These are phyloP conservation scores for Alternaria burnsii DNA, from an alignment of 2,329 filamentous ascomycete species.

Conservation along the genomic window DNA sequence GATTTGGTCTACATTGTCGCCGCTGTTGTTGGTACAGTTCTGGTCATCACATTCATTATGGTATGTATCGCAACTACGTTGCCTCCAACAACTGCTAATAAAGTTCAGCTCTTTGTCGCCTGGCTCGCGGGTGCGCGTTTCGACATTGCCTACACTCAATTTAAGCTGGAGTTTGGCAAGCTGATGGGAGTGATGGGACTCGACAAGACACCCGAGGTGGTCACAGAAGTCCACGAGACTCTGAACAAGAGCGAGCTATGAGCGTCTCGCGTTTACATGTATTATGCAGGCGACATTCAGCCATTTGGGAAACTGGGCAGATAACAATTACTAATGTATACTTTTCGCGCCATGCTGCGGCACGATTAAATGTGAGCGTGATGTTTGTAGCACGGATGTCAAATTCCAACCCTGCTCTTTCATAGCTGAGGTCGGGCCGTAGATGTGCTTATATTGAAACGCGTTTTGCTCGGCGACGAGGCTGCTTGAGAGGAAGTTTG, in stretches of 20 bases:
- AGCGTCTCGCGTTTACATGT: slow-evolving; percentile 36
- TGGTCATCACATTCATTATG: slow-evolving; percentile 79
- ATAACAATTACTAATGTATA: slow-evolving; percentile 38
- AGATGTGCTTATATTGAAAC: slow-evolving; percentile 76
- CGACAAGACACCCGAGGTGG: slow-evolving; percentile 19
- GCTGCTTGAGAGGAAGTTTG: slow-evolving; percentile 24
- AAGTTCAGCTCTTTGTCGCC: slow-evolving; percentile 73
- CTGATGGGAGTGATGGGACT: slow-evolving; percentile 32
- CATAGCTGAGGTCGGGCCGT: slow-evolving; percentile 96
- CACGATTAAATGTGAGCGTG: slow-evolving; percentile 5
- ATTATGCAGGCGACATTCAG: slow-evolving; percentile 38
- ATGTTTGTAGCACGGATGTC: slow-evolving; percentile 91
- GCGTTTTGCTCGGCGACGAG: slow-evolving; percentile 43
- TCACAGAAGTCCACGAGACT: slow-evolving; percentile 32
- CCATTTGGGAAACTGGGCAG: slow-evolving; percentile 22
- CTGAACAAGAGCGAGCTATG: slow-evolving; percentile 56
- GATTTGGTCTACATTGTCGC: slow-evolving; percentile 70
- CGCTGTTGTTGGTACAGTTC: slow-evolving; percentile 73
- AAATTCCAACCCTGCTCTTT: slow-evolving; percentile 91
- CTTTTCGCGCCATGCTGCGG: slow-evolving; percentile 8
- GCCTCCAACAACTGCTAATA: slow-evolving; percentile 25
- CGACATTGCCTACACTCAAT: slow-evolving; percentile 70
- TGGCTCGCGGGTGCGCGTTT: slow-evolving; percentile 85
- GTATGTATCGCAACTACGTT: slow-evolving; percentile 61
- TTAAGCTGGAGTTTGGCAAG: slow-evolving; percentile 61